Evolutionary conservation across 2,329 filamentous ascomycete genomes (phyloP).

Genomic region (Aspergillus sp.): DNA sequence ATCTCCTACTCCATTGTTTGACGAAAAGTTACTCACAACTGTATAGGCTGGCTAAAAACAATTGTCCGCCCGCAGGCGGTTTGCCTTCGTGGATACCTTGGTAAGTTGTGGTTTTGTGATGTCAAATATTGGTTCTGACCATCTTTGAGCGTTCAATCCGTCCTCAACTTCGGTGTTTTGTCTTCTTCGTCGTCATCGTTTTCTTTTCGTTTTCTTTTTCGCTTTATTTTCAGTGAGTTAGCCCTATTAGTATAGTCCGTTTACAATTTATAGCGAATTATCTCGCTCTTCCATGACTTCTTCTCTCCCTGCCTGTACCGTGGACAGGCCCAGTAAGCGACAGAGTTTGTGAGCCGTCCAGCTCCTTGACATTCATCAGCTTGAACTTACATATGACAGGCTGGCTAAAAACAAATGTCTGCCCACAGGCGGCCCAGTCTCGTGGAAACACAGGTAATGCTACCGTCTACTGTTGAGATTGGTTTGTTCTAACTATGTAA

Average conservation of each 20-base stretch:
- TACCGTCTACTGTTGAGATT: background rate
- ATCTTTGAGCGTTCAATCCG: too few relatives aligned
- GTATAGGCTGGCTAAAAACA: constrained; percentile 1
- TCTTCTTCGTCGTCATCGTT: too few relatives aligned
- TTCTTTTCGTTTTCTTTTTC: too few relatives aligned
- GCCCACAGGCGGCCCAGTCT: background rate
- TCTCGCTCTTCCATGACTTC: background rate
- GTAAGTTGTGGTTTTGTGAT: too few relatives aligned
- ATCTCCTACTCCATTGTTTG: background rate
- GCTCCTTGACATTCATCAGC: background rate
- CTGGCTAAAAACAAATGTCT: background rate
- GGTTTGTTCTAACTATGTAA: background rate
- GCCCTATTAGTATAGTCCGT: background rate
- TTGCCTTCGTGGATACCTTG: background rate
- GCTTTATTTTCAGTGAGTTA: too few relatives aligned
- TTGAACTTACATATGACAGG: background rate
- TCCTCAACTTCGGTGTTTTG: too few relatives aligned
- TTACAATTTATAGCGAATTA: background rate
- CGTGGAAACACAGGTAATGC: background rate
- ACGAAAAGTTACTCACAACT: background rate
- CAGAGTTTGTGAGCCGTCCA: constrained; percentile 1
- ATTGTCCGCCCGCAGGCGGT: background rate
- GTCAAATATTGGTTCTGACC: too few relatives aligned
- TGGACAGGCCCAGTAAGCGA: background rate
- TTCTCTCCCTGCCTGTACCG: background rate